These are phyloP conservation scores for Naegleria fowleri DNA, from an alignment of 208 protist genomes.

Conservation along the genomic window DNA sequence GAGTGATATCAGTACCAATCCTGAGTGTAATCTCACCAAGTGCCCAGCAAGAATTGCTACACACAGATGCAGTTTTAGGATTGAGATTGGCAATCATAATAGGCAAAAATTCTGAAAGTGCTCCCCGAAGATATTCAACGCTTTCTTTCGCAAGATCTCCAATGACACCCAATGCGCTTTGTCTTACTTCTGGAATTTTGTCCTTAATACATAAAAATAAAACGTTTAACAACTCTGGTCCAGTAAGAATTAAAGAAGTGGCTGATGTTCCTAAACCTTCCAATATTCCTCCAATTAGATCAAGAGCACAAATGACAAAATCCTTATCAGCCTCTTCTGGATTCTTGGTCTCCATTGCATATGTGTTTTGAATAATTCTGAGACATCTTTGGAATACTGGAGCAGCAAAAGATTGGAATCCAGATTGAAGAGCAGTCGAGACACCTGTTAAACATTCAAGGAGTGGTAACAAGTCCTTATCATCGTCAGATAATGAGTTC, in stretches of 20 bases:
- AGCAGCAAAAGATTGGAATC: slow-evolving; percentile 40
- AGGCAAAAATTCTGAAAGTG: slow-evolving; percentile 48
- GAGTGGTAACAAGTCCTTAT: slow-evolving; percentile 43
- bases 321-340: slow-evolving; percentile 47
- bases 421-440: slow-evolving; percentile 38
- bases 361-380: slow-evolving; percentile 30
- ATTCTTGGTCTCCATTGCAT: neutral
- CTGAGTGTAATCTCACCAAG: slow-evolving; percentile 60
- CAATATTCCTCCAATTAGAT: slow-evolving; percentile 58
- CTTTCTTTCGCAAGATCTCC: slow-evolving; percentile 60
- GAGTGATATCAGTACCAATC: slow-evolving; percentile 40
- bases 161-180: slow-evolving; percentile 62
- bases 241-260: slow-evolving; percentile 44
- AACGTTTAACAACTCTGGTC: slow-evolving; percentile 47
- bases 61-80: slow-evolving; percentile 54
- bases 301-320: slow-evolving; percentile 63
- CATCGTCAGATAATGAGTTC: slow-evolving; percentile 37
- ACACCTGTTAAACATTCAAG: slow-evolving; percentile 51
- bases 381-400: slow-evolving; percentile 38
- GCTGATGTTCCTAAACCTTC: slow-evolving; percentile 53
- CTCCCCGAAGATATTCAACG: slow-evolving; percentile 40
- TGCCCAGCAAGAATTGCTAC: slow-evolving; percentile 74
- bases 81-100: slow-evolving; percentile 50
- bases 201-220: slow-evolving; percentile 34
- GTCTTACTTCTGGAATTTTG: slow-evolving; percentile 47